phyloP scores from a whole-genome alignment of 2,329 filamentous ascomycete species.

The Fusarium metavorans region DNA sequence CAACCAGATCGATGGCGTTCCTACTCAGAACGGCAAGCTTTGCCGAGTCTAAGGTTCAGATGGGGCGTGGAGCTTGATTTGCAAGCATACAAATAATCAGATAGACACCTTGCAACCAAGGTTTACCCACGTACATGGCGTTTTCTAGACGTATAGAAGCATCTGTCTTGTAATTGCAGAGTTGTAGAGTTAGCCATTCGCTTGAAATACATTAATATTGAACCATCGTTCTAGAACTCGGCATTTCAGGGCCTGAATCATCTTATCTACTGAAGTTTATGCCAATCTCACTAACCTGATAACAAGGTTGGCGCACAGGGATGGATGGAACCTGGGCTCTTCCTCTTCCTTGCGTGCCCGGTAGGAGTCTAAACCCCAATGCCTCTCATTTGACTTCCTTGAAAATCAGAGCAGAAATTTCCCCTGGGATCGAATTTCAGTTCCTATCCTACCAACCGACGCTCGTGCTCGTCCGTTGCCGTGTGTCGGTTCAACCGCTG shows the following conservation, averaged over 20 bases:
- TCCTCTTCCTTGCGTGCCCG: not conserved
- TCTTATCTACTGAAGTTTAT: not conserved
- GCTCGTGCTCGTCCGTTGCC: not conserved
- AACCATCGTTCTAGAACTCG: not conserved
- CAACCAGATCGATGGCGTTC: slow-evolving; percentile 31
- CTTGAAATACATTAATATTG: not conserved
- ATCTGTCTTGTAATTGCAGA: not conserved
- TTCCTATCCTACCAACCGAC: not conserved
- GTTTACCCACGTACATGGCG: not conserved
- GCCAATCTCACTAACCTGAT: not conserved
- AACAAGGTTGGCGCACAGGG: not conserved
- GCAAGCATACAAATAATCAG: not conserved
- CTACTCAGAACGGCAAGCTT: slow-evolving; percentile 41
- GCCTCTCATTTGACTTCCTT: not conserved
- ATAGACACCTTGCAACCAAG: not conserved
- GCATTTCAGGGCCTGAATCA: not conserved
- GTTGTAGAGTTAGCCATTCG: not conserved
- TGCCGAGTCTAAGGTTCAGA: slow-evolving; percentile 12
- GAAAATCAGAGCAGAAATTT: not conserved
- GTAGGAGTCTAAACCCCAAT: not conserved
- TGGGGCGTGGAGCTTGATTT: not conserved
- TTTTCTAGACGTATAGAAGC: not conserved
- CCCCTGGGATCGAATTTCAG: not conserved
- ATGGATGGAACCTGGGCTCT: not conserved
- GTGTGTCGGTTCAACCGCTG: not conserved